Evolutionary conservation across 208 protist genomes (phyloP).

Genomic region (Vickermania ingenoplastis): DNA sequence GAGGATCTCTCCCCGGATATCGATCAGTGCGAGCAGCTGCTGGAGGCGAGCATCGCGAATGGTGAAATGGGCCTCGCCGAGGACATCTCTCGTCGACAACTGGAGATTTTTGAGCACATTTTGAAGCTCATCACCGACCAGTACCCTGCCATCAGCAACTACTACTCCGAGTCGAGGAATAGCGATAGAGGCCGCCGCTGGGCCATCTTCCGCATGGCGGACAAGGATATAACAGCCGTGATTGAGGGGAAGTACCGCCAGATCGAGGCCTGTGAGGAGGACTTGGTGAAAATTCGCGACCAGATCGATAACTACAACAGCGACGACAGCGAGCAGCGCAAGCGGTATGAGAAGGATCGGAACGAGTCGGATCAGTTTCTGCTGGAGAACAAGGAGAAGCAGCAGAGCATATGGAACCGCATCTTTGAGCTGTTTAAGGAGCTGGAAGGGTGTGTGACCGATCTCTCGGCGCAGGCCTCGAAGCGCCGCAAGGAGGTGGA

Average conservation of each 20-base stretch:
- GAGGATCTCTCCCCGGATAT: slow-evolving; percentile 80
- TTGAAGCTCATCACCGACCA: slow-evolving; percentile 78
- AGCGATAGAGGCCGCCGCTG: slow-evolving; percentile 77
- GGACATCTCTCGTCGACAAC: slow-evolving; percentile 74
- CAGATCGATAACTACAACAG: slow-evolving; percentile 82
- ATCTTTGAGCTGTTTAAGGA: slow-evolving; percentile 73
- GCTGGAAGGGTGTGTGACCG: slow-evolving; percentile 49
- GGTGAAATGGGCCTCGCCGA: slow-evolving; percentile 86
- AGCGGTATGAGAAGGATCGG: slow-evolving; percentile 72
- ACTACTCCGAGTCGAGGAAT: slow-evolving; percentile 65
- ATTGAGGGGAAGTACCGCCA: slow-evolving; percentile 79
- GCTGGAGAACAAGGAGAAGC: slow-evolving; percentile 85
- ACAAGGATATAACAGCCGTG: slow-evolving; percentile 82
- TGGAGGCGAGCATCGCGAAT: slow-evolving; percentile 79
- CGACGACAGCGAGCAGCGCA: slow-evolving; percentile 72
- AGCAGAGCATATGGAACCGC: slow-evolving; percentile 84
- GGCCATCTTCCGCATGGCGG: slow-evolving; percentile 87
- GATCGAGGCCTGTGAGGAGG: slow-evolving; percentile 84
- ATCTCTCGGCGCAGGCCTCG: slow-evolving; percentile 50
- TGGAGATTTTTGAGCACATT: slow-evolving; percentile 83
- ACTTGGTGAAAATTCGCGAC: slow-evolving; percentile 71
- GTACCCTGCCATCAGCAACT: slow-evolving; percentile 81
- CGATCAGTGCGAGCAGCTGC: slow-evolving; percentile 81
- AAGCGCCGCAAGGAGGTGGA: slow-evolving; percentile 68
- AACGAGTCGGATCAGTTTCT: slow-evolving; percentile 65